Evolutionary conservation across 768 basidiomycete species (phyloP).

Genomic region (Leccinum broughii): DNA sequence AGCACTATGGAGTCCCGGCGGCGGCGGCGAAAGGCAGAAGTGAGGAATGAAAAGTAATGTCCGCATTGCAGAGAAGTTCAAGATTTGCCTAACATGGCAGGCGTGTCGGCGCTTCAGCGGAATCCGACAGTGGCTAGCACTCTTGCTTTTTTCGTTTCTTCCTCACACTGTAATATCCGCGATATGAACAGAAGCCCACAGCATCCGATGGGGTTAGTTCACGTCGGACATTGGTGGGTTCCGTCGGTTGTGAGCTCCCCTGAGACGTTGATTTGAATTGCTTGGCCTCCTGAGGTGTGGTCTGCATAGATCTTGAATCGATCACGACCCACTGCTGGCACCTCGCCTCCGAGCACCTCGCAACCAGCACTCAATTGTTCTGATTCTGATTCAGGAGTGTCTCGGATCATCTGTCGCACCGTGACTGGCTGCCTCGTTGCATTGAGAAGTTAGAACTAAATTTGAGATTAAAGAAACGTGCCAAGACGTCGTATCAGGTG

Average conservation of each 20-base stretch:
- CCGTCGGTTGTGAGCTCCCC: neutral
- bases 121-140: neutral
- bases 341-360: neutral
- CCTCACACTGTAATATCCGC: neutral
- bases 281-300: too few species aligned
- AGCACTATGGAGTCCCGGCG: too few species aligned
- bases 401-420: neutral
- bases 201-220: neutral
- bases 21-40: neutral
- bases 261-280: neutral
- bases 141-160: neutral
- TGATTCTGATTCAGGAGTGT: neutral
- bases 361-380: neutral
- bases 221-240: neutral
- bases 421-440: neutral
- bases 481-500: neutral
- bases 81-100: neutral
- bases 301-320: neutral
- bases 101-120: neutral
- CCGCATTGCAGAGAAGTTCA: neutral
- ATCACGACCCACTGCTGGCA: neutral
- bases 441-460: neutral
- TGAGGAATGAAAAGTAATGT: neutral
- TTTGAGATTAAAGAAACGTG: neutral
- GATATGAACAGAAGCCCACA: neutral